Evolutionary conservation across 2,329 filamentous ascomycete species (phyloP).

Genomic region (Fusarium caatingaense): DNA sequence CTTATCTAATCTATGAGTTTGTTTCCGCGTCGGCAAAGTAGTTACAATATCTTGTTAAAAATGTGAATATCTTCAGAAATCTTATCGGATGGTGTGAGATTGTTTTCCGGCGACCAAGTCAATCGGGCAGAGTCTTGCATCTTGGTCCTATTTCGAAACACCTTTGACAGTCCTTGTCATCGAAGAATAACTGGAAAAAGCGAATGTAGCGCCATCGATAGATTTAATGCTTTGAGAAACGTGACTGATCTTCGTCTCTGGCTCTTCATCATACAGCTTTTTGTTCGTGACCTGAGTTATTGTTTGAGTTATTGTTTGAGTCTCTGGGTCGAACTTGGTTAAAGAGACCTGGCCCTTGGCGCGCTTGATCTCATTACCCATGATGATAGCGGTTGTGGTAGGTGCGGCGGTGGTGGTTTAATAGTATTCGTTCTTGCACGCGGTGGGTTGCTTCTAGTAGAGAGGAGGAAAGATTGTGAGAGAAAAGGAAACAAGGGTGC

Average conservation of each 20-base stretch:
- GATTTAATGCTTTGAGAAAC: neutral
- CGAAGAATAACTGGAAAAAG: neutral
- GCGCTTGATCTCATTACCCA: neutral
- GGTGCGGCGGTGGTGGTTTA: no score
- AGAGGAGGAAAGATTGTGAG: no score
- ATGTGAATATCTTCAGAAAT: neutral
- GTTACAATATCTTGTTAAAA: accelerated
- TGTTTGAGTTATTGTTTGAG: neutral
- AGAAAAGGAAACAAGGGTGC: no score
- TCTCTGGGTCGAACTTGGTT: neutral
- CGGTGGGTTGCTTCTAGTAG: no score
- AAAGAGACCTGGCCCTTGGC: neutral
- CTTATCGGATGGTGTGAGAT: neutral
- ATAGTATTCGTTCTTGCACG: no score
- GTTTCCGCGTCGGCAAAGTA: neutral
- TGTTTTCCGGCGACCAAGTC: neutral
- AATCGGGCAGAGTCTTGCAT: neutral
- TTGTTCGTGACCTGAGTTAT: neutral
- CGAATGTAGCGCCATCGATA: accelerated
- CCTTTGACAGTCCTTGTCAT: neutral
- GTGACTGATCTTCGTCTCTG: neutral
- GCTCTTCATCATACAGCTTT: neutral
- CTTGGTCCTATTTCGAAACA: accelerated
- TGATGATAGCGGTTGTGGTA: neutral
- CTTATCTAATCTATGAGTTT: no score